A percentile compares a stretch with the other conserved stretches of the same genome.
phyloP scores from a whole-genome alignment of 106 monocot species.

The Dioscorea alata region DNA sequence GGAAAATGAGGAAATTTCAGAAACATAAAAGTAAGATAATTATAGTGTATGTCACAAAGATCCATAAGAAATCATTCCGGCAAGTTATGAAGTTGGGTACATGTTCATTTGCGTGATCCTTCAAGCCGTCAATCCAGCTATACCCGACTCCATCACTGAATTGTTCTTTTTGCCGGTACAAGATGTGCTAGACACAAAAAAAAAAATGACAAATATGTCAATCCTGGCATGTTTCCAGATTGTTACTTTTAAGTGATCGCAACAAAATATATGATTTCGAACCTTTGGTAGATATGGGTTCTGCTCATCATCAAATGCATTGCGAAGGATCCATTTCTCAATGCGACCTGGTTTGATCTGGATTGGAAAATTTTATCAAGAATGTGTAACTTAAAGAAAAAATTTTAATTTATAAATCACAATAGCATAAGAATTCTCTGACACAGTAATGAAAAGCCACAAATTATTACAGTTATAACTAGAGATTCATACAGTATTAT shows the following conservation, averaged over 20 bases:
- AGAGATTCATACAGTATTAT: no score
- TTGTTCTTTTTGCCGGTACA: slow-evolving; percentile 98
- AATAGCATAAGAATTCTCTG: no score
- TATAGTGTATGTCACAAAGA: not conserved
- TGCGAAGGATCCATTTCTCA: slow-evolving; percentile 96
- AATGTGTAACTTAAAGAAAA: not conserved
- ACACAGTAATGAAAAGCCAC: not conserved
- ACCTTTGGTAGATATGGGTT: slow-evolving; percentile 92
- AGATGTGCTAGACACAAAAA: slow-evolving; percentile 62
- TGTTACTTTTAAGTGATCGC: not conserved
- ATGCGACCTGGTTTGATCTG: slow-evolving; percentile 46
- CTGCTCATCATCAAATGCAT: slow-evolving; percentile 94
- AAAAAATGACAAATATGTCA: slow-evolving; percentile 3
- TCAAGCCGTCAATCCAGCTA: slow-evolving; percentile 99
- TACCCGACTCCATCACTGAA: slow-evolving; percentile 99
- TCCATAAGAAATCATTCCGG: no score
- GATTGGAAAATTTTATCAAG: no score
- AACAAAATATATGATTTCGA: slow-evolving; percentile 1
- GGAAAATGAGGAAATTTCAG: not conserved
- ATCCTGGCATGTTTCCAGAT: not conserved
- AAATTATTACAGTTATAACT: no score
- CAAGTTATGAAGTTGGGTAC: slow-evolving; percentile 23
- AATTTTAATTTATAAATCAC: no score
- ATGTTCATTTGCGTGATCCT: slow-evolving; percentile 85
- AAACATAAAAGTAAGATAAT: not conserved